Evolutionary conservation across 2,329 filamentous ascomycete species (phyloP).

Genomic region (Alternaria sp.): DNA sequence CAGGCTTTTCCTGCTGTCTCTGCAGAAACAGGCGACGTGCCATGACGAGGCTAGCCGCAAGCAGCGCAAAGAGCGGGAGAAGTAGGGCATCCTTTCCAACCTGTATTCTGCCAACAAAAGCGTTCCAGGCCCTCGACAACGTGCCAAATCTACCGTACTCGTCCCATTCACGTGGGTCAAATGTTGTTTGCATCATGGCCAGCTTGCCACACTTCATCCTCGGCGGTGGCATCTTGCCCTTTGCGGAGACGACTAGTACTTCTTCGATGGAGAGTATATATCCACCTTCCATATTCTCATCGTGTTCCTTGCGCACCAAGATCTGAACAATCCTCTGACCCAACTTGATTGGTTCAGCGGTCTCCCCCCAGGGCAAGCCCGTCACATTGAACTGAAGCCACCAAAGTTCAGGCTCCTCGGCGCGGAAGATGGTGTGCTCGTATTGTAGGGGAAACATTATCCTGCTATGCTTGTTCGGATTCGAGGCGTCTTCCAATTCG

Average conservation of each 20-base stretch:
- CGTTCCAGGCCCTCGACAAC: slow-evolving; percentile 20
- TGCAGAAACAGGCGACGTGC: slow-evolving; percentile 15
- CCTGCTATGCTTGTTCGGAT: slow-evolving; percentile 11
- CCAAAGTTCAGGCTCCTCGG: slow-evolving; percentile 12
- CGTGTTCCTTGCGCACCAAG: slow-evolving; percentile 17
- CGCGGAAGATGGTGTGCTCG: slow-evolving; percentile 30
- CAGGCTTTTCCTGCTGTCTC: slow-evolving; percentile 13
- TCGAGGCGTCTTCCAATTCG: slow-evolving; percentile 9
- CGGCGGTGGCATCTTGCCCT: slow-evolving; percentile 25
- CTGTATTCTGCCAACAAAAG: slow-evolving; percentile 17
- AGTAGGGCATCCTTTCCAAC: slow-evolving; percentile 17
- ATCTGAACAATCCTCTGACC: slow-evolving; percentile 37
- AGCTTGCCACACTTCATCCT: slow-evolving; percentile 38
- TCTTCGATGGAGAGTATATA: slow-evolving; percentile 26
- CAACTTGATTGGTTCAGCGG: slow-evolving; percentile 11
- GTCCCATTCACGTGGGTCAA: slow-evolving; percentile 40
- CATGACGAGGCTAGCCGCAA: slow-evolving; percentile 19
- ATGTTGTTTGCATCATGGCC: slow-evolving; percentile 31
- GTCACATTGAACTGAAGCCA: slow-evolving; percentile 41
- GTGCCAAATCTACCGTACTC: slow-evolving; percentile 37
- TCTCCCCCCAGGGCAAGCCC: slow-evolving; percentile 11
- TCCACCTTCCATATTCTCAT: not conserved
- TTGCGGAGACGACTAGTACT: slow-evolving; percentile 28
- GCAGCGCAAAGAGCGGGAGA: slow-evolving; percentile 21
- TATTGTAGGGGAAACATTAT: slow-evolving; percentile 34